A percentile compares a stretch with the other conserved stretches of the same genome.
These are phyloP conservation scores for Rhizopogon sp. DNA, from an alignment of 768 basidiomycete genomes.

Conservation along the genomic window DNA sequence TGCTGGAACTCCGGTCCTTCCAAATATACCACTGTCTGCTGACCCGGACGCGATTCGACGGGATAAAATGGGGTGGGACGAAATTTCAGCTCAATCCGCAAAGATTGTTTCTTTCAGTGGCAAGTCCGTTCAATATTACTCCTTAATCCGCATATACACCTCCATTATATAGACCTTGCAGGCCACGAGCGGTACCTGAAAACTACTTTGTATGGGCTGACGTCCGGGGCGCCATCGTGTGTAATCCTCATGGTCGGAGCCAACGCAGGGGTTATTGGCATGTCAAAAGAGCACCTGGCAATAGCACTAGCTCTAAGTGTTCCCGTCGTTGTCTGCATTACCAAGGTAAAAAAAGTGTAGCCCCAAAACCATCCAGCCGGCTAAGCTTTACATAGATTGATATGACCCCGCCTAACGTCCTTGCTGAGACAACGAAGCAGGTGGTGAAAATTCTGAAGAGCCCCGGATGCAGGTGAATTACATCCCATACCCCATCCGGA, in stretches of 20 bases:
- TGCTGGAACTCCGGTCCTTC: conserved; percentile 74
- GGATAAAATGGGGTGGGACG: conserved; percentile 94
- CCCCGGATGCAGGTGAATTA: conserved; percentile 80
- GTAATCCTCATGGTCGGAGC: conserved; percentile 92
- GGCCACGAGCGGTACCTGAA: conserved; percentile 92
- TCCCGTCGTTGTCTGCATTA: conserved; percentile 90
- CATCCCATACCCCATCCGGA: not conserved
- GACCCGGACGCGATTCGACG: conserved; percentile 65
- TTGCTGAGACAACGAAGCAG: conserved; percentile 89
- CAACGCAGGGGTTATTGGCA: conserved; percentile 87
- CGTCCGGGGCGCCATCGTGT: conserved; percentile 90
- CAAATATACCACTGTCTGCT: conserved; percentile 47
- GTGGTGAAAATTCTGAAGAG: conserved; percentile 88
- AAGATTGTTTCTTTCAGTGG: conserved; percentile 95
- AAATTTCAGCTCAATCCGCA: conserved; percentile 81
- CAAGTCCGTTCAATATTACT: conserved; percentile 19
- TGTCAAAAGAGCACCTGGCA: conserved; percentile 96
- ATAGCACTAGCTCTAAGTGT: conserved; percentile 92
- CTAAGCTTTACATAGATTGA: conserved; percentile 53
- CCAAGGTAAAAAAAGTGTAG: conserved; percentile 55
- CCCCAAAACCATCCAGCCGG: not conserved
- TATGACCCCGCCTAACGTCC: conserved; percentile 92
- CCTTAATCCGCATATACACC: not conserved
- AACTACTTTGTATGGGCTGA: conserved; percentile 93
- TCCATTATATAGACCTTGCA: conserved; percentile 68